Evolutionary conservation across 257 asterid species (phyloP).

Genomic region (Solanum clarkiae): DNA sequence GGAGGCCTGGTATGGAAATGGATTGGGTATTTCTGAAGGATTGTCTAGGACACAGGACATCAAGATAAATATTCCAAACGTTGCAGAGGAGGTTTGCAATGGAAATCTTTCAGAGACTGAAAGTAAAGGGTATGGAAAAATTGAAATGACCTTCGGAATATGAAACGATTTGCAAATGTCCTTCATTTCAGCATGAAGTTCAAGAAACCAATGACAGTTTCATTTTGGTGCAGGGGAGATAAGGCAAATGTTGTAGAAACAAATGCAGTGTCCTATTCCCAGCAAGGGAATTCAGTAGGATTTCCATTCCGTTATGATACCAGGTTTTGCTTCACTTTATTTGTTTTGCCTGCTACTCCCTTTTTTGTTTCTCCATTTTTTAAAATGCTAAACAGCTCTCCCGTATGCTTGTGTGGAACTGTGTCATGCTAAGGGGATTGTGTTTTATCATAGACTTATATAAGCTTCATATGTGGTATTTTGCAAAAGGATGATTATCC

Average conservation of each 20-base stretch:
- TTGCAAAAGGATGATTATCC: not conserved
- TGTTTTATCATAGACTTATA: not conserved
- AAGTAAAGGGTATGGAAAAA: constrained; percentile 32
- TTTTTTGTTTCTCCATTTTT: not conserved
- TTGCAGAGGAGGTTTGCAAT: not conserved
- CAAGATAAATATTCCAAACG: not conserved
- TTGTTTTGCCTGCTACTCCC: not conserved
- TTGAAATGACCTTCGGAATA: not conserved
- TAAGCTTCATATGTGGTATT: not conserved
- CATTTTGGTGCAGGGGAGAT: constrained; percentile 29
- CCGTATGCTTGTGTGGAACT: not conserved
- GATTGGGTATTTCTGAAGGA: not conserved
- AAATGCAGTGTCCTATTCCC: constrained; percentile 18
- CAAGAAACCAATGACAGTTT: not conserved
- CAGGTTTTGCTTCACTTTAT: constrained; percentile 30
- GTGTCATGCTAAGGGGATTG: not conserved
- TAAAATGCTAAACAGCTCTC: not conserved
- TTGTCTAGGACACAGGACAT: not conserved
- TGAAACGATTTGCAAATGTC: not conserved
- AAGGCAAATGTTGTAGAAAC: constrained; percentile 17
- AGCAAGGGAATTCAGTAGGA: constrained; percentile 29
- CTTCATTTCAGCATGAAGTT: not conserved
- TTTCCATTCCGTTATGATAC: constrained; percentile 53
- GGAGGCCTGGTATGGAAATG: not conserved
- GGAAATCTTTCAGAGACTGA: not conserved